phyloP scores from a whole-genome alignment of 2,329 filamentous ascomycete species.

The Paracoccidioides lutzii region DNA sequence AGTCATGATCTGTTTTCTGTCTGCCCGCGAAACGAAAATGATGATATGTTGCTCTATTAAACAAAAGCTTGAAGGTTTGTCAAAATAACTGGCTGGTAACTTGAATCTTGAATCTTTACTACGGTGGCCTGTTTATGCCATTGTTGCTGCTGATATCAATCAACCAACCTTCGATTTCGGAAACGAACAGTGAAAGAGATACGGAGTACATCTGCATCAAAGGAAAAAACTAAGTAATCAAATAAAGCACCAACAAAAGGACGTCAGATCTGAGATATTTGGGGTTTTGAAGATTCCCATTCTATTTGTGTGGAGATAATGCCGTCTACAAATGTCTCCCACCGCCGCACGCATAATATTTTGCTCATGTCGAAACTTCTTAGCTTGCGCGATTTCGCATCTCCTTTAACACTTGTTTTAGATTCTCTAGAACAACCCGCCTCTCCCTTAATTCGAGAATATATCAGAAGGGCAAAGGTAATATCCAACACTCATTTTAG shows the following conservation, averaged over 20 bases:
- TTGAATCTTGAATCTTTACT: constrained; percentile 13
- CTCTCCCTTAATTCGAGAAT: constrained; percentile 56
- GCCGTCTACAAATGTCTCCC: constrained; percentile 33
- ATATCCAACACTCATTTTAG: not conserved
- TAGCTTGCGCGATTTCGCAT: constrained; percentile 63
- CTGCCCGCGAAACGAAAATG: not conserved
- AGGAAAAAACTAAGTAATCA: not conserved
- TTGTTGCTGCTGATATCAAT: constrained; percentile 2
- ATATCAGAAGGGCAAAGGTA: constrained; percentile 62
- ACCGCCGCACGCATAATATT: constrained; percentile 71
- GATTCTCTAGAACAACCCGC: constrained; percentile 77
- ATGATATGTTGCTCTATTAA: not conserved
- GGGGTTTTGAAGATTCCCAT: constrained; percentile 6
- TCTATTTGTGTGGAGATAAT: constrained; percentile 14
- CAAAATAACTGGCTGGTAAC: too few species aligned
- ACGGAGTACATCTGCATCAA: not conserved
- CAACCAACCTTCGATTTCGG: too few species aligned
- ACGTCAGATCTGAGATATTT: not conserved
- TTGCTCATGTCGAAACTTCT: constrained; percentile 73
- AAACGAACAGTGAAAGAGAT: not conserved
- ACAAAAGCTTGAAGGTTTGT: not conserved
- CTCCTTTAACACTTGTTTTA: constrained; percentile 73
- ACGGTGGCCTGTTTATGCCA: constrained; percentile 16
- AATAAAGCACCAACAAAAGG: not conserved
- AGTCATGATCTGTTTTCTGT: not conserved